Evolutionary conservation across 768 basidiomycete genomes (phyloP).

Genomic region (Calocybe gangraenosa): DNA sequence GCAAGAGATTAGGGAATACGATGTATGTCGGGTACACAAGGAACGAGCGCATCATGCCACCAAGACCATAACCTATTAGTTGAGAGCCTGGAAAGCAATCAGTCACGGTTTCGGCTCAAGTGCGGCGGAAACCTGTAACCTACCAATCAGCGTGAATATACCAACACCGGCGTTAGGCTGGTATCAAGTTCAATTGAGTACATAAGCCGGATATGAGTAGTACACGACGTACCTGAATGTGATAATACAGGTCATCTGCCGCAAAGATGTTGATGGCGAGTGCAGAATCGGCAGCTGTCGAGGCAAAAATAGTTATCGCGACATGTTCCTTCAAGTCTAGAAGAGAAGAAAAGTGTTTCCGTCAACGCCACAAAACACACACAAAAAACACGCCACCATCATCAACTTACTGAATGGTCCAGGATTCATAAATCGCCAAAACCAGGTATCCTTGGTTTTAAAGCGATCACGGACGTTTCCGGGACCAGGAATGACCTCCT

Average conservation of each 20-base stretch:
- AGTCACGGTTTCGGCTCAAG: not conserved
- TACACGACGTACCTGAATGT: conserved; percentile 20
- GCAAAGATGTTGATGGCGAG: conserved; percentile 58
- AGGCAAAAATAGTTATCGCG: conserved; percentile 57
- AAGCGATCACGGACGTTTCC: conserved; percentile 22
- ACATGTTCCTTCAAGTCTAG: conserved; percentile 55
- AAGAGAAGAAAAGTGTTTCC: not conserved
- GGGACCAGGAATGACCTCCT: conserved; percentile 35
- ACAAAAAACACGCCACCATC: not conserved
- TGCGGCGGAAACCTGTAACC: not conserved
- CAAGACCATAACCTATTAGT: conserved; percentile 23
- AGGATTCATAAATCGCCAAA: conserved; percentile 58
- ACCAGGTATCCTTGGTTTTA: conserved; percentile 30
- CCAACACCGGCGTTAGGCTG: conserved; percentile 8
- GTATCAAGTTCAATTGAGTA: not conserved
- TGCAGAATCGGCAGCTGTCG: conserved; percentile 55
- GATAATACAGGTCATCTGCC: conserved; percentile 45
- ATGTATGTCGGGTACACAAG: conserved; percentile 46
- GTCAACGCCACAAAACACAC: not conserved
- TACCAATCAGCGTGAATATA: conserved; percentile 14
- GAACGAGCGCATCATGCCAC: conserved; percentile 33
- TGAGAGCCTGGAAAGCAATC: conserved; percentile 5
- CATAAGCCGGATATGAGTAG: not conserved
- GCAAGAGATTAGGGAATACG: conserved; percentile 37
- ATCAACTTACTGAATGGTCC: conserved; percentile 53